Evolutionary conservation across 2,329 filamentous ascomycete genomes (phyloP), one percentile per base, ranked within the genome.

Genomic region (Fusarium torreyae): DNA sequence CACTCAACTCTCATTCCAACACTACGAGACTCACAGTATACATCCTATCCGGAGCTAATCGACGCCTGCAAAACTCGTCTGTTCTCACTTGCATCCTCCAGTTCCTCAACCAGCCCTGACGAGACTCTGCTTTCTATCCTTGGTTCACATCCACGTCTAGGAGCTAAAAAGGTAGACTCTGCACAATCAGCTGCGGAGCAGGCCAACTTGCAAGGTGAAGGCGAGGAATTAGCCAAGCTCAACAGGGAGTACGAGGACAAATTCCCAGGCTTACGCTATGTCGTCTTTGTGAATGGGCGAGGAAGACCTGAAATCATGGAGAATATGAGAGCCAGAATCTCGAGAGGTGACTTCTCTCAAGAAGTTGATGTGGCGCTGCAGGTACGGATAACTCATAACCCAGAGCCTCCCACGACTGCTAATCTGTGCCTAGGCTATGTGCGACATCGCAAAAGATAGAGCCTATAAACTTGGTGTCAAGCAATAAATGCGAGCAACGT

Each of bases 231-330:
- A 64, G 84, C 82, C 8, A 77, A 75, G 31, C 79, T 97, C 73
- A 98, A 98, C 76, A 80, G 79, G 13, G 88, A 92, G 79, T 98
- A 97, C 77, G 94, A 97, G 79, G 82, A 82, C n/a, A 85, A 74
- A 57, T 97, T 95, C 78, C 93, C 94, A 0, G 93, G 94, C 0
- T 78, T 98, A 76, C 86, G 91, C 80, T 98, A 97, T 83, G 93
- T 97, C 76, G 92, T 95, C 18, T 98, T 97, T 78, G 95, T 98
- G 57, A 94, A 97, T 77, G 94, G 93, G 1, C 87, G 94, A 46
- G 86, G 88, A 40, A 85, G 94, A 58, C 85, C 87, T 3, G 87
- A 88, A 65, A 91, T 98, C 57, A 93, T 97, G 91, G 84, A 88
- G 66, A 90, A 97, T 74, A 97, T 97, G 92, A 86, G 86, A 66